These are phyloP conservation scores for Linanthus parryae DNA, from an alignment of 148 eudicot species.

Conservation along the genomic window DNA sequence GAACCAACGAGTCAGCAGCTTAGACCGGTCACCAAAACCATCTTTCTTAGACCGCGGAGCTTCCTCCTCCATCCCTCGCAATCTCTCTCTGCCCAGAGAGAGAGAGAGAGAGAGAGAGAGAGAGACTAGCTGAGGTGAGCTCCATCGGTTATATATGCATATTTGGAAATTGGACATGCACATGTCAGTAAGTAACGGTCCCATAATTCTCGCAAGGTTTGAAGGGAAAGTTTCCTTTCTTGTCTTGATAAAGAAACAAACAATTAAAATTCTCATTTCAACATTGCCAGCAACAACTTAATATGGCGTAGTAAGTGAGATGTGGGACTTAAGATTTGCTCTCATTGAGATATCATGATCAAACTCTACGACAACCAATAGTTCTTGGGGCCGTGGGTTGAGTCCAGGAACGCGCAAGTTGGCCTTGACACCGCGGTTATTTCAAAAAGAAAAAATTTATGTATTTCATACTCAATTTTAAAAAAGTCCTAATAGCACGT, in stretches of 20 bases:
- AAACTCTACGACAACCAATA: too few relatives aligned
- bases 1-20: slow-evolving; percentile 19
- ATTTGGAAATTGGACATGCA: not conserved
- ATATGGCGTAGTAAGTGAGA: too few relatives aligned
- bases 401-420: too few relatives aligned
- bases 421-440: too few relatives aligned
- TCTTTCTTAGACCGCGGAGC: slow-evolving; percentile 17
- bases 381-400: too few relatives aligned
- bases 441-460: too few relatives aligned
- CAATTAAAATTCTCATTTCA: not conserved
- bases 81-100: not conserved
- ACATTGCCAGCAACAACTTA: too few relatives aligned
- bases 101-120: slow-evolving; percentile 1
- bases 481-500: too few relatives aligned
- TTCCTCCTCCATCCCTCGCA: slow-evolving; percentile 1
- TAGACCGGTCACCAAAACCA: slow-evolving; percentile 7
- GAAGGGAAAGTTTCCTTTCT: slow-evolving; percentile 8
- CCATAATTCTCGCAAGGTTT: slow-evolving; percentile 17
- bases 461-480: too few relatives aligned
- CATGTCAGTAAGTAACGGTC: slow-evolving; percentile 8
- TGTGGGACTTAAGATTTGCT: too few relatives aligned
- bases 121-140: not conserved
- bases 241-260: not conserved
- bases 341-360: too few relatives aligned
- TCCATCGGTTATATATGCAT: not conserved